Base-by-base conservation (phyloP, 441 rosid genomes). In the Viola pubescens region DNA sequence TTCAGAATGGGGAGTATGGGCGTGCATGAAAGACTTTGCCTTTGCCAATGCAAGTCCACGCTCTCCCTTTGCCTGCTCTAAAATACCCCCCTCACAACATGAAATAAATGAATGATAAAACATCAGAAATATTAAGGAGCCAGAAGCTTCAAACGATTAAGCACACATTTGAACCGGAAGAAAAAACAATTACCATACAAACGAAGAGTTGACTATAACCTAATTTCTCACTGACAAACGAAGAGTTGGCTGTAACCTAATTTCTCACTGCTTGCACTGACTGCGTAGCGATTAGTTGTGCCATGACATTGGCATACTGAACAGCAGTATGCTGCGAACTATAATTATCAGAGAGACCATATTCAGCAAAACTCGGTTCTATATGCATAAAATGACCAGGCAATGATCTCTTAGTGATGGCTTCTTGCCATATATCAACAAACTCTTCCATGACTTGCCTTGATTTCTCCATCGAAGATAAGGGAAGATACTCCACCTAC, bases 401-500 rank as follows among this genome's bases (percentile, higher is more conserved):
- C 54, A 94, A 64, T 34, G 95, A 88, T 67, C 94, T 76, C 65
- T 90, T 90, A 2, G 85, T 69, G 48, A 94, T 62, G 0, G 80
- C 81, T 50, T 88, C 96, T 64, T 83, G 77, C 97, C 96, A 90
- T 70, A 88, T 84, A 46, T 88, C 85, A 14, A 83, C 11, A 37
- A 94, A 94, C 64, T 86, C 97, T 57, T 83, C 89, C 88, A 94
- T 77, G 54, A 90, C 68, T 68, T 70, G 83, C 59, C 76, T 76
- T 8, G 86, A 75, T 71, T 81, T 90, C 63, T 90, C 96, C 53
- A 90, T 69, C 5, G 95, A 90, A 37, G 94, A 90, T 54, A 86
- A 73, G 3, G 97, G 95, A 60, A 90, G 89, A 72, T 94, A 94
- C 79, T 90, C 99, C 67, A 90, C 84, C 97, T 90, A 67, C 73